These are phyloP conservation scores for Aureobasidium vineae DNA, from an alignment of 2,329 filamentous ascomycete species.

Conservation along the genomic window DNA sequence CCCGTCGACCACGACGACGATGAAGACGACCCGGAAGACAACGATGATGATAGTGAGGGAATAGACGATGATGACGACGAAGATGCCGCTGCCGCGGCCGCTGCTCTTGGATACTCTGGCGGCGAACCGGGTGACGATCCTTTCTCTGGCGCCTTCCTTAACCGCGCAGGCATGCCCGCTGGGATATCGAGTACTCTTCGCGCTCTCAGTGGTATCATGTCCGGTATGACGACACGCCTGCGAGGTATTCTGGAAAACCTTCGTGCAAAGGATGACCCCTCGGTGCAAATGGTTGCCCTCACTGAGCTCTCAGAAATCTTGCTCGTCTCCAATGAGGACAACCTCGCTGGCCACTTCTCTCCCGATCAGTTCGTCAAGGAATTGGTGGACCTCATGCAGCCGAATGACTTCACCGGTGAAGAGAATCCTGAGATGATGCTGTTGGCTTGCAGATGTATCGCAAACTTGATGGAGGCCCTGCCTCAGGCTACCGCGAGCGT, in stretches of 20 bases:
- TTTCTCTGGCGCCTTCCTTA: constrained; percentile 63
- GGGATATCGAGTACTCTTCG: constrained; percentile 76
- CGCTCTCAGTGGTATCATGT: constrained; percentile 89
- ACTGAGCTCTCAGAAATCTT: constrained; percentile 92
- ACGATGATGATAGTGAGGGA: constrained; percentile 35
- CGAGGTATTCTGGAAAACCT: constrained; percentile 62
- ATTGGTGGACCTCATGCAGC: constrained; percentile 86
- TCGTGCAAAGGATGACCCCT: constrained; percentile 78
- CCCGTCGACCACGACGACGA: constrained; percentile 9
- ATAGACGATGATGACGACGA: constrained; percentile 38
- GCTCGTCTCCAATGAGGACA: constrained; percentile 94
- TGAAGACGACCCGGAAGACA: constrained; percentile 8
- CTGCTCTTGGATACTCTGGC: constrained; percentile 44
- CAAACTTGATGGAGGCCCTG: constrained; percentile 96
- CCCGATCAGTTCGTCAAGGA: constrained; percentile 96
- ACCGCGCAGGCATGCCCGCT: constrained; percentile 59
- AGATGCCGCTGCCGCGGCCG: constrained; percentile 39
- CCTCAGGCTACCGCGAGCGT: constrained; percentile 92
- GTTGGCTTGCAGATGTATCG: constrained; percentile 88
- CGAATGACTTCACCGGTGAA: constrained; percentile 73
- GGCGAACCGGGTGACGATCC: constrained; percentile 62
- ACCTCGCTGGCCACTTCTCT: constrained; percentile 89
- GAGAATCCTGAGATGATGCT: constrained; percentile 98
- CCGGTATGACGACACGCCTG: constrained; percentile 74
- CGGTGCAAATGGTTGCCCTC: constrained; percentile 84